Evolutionary conservation across 768 basidiomycete genomes (phyloP).

Genomic region (Trametes cingulata): DNA sequence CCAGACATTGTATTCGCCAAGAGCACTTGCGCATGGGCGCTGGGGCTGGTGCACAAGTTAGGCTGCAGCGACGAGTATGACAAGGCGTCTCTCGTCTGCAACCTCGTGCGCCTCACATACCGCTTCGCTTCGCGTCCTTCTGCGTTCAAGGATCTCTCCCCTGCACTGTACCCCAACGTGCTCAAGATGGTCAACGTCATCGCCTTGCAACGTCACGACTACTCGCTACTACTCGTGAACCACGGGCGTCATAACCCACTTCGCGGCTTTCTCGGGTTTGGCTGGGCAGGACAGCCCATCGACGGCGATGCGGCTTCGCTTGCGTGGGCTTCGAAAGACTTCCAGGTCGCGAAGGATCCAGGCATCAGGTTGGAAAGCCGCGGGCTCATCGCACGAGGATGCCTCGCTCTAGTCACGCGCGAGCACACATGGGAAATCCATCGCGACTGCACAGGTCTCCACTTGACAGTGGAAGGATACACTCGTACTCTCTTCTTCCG

Average conservation of each 20-base stretch:
- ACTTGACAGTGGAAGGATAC: background rate
- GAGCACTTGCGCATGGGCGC: constrained; percentile 4
- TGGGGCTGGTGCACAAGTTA: constrained; percentile 1
- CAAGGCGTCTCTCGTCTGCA: constrained; percentile 9
- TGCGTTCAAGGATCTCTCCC: background rate
- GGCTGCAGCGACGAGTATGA: constrained; percentile 16
- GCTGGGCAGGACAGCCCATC: constrained; percentile 11
- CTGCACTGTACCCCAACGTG: background rate
- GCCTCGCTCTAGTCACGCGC: background rate
- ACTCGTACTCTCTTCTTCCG: background rate
- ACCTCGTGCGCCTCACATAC: constrained; percentile 9
- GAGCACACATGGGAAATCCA: background rate
- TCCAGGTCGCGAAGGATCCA: background rate
- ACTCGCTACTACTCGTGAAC: constrained; percentile 9
- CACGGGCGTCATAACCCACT: background rate
- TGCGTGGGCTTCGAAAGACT: constrained; percentile 3
- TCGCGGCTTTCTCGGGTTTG: constrained; percentile 1
- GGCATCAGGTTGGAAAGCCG: background rate
- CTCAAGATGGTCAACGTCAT: constrained; percentile 14
- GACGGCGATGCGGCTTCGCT: constrained; percentile 1
- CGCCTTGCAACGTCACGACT: constrained; percentile 9
- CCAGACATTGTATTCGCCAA: background rate
- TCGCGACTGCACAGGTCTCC: background rate
- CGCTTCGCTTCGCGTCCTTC: constrained; percentile 6
- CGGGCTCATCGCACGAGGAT: constrained; percentile 4